phyloP scores from a whole-genome alignment of 306 rosid species.

The Casuarina cunninghamiana region DNA sequence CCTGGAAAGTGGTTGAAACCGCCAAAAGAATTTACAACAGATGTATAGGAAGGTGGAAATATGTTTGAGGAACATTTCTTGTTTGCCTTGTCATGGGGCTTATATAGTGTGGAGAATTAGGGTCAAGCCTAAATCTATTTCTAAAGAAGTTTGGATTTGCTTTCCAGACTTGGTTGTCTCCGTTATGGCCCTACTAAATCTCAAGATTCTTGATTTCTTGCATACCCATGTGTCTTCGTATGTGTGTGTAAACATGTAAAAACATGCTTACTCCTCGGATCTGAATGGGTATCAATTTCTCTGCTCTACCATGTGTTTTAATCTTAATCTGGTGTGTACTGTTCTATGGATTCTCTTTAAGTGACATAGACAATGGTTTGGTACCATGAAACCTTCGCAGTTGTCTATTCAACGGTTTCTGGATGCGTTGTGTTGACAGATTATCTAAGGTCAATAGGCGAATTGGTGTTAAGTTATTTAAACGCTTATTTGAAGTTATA shows the following conservation, averaged over 20 bases:
- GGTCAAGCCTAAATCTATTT: neutral
- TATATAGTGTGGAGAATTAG: neutral
- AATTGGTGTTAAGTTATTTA: neutral
- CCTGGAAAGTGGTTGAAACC: no score
- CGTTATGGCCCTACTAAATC: neutral
- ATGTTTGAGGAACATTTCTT: no score
- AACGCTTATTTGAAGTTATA: constrained; percentile 18
- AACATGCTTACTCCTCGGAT: no score
- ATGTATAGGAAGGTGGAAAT: no score
- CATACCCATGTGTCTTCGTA: neutral
- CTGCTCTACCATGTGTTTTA: neutral
- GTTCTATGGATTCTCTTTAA: neutral
- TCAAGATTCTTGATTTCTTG: neutral
- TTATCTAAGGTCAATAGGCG: neutral
- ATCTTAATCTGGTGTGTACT: neutral
- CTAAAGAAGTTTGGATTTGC: neutral
- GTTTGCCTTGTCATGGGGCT: no score
- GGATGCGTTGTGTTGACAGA: neutral
- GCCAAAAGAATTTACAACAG: neutral
- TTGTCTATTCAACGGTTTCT: neutral
- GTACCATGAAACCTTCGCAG: neutral
- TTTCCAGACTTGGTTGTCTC: neutral
- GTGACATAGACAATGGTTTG: neutral
- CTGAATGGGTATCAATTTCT: neutral
- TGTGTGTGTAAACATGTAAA: no score